Conservation (phyloP, 73 alveolate species). For the Paraurostyla sp. region DNA sequence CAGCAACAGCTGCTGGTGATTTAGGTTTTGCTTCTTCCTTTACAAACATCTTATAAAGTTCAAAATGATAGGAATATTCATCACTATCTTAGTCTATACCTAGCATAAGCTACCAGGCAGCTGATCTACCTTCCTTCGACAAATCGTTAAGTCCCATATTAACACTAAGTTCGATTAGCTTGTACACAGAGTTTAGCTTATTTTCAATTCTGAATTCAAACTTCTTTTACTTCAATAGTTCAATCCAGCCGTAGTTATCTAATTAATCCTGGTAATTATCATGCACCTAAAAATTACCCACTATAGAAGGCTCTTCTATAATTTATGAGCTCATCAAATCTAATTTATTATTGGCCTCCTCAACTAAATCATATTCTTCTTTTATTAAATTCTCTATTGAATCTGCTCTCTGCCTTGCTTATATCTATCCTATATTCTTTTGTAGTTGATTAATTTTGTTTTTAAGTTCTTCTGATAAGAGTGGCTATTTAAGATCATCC, state of each 20-base stretch:
- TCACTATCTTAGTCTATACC: slow-evolving; percentile 30
- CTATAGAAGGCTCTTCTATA: background rate
- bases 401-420: background rate
- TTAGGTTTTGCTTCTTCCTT: slow-evolving; percentile 2
- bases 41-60: background rate
- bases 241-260: background rate
- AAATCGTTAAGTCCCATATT: slow-evolving; percentile 1
- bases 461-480: background rate
- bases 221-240: background rate
- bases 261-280: slow-evolving; percentile 24
- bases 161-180: background rate
- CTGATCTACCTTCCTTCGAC: background rate
- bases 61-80: background rate
- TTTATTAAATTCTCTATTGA: background rate
- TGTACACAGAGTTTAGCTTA: background rate
- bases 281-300: background rate
- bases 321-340: background rate
- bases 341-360: background rate
- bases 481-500: background rate
- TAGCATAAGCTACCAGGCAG: slow-evolving; percentile 37
- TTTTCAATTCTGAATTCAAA: background rate
- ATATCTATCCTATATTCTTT: background rate
- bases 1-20: background rate
- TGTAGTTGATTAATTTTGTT: background rate
- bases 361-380: background rate